phyloP scores from a whole-genome alignment of 352 stramenopile species.

The Globisporangium irregulare region DNA sequence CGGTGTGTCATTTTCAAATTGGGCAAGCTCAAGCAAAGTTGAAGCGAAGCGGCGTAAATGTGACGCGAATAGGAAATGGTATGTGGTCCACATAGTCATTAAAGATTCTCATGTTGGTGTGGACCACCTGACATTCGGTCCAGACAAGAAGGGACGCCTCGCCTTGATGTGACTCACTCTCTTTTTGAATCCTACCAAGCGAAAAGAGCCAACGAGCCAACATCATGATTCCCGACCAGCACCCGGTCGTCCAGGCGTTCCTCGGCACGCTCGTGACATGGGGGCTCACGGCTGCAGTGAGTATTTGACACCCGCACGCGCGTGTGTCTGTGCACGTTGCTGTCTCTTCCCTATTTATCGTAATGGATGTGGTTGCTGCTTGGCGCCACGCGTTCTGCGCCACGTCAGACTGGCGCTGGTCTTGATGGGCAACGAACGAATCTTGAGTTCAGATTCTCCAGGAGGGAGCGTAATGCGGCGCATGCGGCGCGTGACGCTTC shows the following conservation, averaged over 20 bases:
- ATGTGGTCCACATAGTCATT: neutral
- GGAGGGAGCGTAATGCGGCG: no score
- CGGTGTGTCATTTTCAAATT: neutral
- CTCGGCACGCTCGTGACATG: constrained; percentile 83
- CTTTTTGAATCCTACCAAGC: constrained; percentile 1
- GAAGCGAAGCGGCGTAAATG: neutral
- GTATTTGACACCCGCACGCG: neutral
- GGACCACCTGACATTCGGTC: neutral
- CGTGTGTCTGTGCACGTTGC: neutral
- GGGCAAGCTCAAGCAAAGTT: neutral
- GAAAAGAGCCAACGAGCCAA: neutral
- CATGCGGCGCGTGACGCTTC: no score
- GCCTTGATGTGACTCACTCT: neutral
- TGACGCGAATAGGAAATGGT: neutral
- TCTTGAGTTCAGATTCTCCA: neutral
- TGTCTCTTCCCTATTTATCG: neutral
- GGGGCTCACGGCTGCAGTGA: constrained; percentile 75
- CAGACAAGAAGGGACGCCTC: no score
- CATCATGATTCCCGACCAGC: constrained; percentile 68
- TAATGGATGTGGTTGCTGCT: neutral
- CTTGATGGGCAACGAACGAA: neutral
- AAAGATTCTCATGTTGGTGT: constrained; percentile 5
- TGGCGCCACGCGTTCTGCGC: neutral
- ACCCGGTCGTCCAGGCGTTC: constrained; percentile 77
- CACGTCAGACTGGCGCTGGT: constrained; percentile 1